These are phyloP conservation scores for Kwoniella sp. DNA, from an alignment of 768 basidiomycete species.

Conservation along the genomic window DNA sequence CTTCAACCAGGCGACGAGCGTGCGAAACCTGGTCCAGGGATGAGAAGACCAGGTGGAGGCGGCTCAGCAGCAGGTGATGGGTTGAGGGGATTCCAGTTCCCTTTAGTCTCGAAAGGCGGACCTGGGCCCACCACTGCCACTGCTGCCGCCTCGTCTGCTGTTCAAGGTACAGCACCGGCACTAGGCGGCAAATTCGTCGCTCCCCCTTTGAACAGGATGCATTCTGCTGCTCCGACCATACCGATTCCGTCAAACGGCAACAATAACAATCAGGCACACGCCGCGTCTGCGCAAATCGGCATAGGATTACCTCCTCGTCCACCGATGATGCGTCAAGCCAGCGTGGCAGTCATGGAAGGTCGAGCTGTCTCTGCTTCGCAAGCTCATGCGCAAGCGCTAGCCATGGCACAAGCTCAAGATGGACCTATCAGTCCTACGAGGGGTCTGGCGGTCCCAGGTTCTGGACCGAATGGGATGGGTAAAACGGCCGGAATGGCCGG, in stretches of 20 bases:
- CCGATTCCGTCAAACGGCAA: conserved; percentile 9
- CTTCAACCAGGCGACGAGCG: conserved; percentile 21
- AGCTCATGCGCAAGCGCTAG: conserved; percentile 32
- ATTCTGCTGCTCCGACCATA: conserved; percentile 40
- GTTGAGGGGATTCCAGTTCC: conserved; percentile 49
- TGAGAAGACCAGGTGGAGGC: conserved; percentile 33
- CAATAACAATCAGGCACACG: too few species aligned
- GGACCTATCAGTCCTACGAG: conserved; percentile 23
- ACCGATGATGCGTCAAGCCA: conserved; percentile 62
- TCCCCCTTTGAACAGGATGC: conserved; percentile 32
- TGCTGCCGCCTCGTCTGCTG: not conserved
- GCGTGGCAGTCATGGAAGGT: conserved; percentile 63
- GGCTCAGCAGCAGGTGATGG: conserved; percentile 44
- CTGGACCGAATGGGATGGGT: conserved; percentile 4
- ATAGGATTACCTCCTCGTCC: conserved; percentile 36
- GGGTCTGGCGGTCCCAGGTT: conserved; percentile 15
- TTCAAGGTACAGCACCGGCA: not conserved
- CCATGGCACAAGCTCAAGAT: conserved; percentile 28
- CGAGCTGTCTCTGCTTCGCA: conserved; percentile 33
- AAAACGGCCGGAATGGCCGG: conserved; percentile 4
- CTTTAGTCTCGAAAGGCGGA: conserved; percentile 30
- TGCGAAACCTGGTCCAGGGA: conserved; percentile 8
- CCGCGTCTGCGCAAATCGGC: not conserved
- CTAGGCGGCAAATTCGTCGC: conserved; percentile 9
- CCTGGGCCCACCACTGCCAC: conserved; percentile 2